Evolutionary conservation across 805 yeast species (phyloP).

Genomic region (Yamadazyma sp.): DNA sequence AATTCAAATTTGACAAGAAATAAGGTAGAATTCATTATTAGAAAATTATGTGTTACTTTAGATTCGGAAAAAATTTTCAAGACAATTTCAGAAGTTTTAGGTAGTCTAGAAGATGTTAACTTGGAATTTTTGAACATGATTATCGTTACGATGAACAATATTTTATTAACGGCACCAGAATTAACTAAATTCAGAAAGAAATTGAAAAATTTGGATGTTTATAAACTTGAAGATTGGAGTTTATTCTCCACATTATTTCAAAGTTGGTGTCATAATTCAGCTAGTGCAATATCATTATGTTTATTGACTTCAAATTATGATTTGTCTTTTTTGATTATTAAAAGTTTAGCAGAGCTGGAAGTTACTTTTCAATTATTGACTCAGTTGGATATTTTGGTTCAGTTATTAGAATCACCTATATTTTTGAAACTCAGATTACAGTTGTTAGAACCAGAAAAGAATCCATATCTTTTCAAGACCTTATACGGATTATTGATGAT

Average conservation of each 20-base stretch:
- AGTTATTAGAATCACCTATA: conserved; percentile 87
- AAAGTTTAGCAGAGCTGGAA: conserved; percentile 78
- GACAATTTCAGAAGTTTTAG: conserved; percentile 73
- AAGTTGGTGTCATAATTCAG: conserved; percentile 90
- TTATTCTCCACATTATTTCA: conserved; percentile 75
- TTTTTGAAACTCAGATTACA: conserved; percentile 84
- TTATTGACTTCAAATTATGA: conserved; percentile 85
- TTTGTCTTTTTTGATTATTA: conserved; percentile 77
- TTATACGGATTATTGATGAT: conserved; percentile 91
- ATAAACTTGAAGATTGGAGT: conserved; percentile 55
- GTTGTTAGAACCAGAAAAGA: conserved; percentile 78
- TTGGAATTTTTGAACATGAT: conserved; percentile 72
- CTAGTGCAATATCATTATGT: conserved; percentile 83
- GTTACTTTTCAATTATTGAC: conserved; percentile 74
- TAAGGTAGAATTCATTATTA: conserved; percentile 67
- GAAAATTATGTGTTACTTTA: conserved; percentile 78
- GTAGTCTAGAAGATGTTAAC: conserved; percentile 48
- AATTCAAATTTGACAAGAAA: conserved; percentile 28
- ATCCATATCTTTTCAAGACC: conserved; percentile 81
- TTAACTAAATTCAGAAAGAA: conserved; percentile 65
- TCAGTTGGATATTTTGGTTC: conserved; percentile 87
- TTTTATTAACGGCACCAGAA: conserved; percentile 83
- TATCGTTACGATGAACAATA: conserved; percentile 84
- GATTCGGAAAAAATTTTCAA: conserved; percentile 81
- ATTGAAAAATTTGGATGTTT: conserved; percentile 51